Base-by-base conservation (phyloP, 805 yeast species). In the Tetrapisispora iriomotensis region DNA sequence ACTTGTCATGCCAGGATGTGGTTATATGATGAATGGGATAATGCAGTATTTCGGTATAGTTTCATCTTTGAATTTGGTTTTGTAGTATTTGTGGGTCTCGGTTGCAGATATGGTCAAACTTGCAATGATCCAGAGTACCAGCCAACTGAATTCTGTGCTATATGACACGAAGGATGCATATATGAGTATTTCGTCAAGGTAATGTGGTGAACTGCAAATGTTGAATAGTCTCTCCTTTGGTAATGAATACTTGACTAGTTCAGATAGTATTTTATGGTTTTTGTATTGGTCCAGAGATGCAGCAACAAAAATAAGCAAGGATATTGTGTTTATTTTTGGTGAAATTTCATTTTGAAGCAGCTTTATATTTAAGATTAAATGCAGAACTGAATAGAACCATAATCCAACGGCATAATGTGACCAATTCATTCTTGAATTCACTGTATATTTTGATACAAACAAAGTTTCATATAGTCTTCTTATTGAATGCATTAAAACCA, bases 361-460 rank as follows among this genome's bases (percentile, higher is more conserved):
- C 34, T 57, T 48, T 15, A 56, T 14, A 19, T 61, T 56, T 20
- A 64, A 46, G 18, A 67, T 68, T 8, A 68, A 21, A 39, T 74
- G 68, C 8, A 78, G 60, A 1, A 71, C 54, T 0, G 72, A 39
- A 46, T 82, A 82, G 50, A 75, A 81, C 48, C 67, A 64, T 4
- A 79, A 25, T 0, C 92, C 94, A 4, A 72, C 79, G 1, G 76
- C 36, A 49, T 81, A 82, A 58, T 82, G 92, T 1, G 75, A 64
- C 27, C 80, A 49, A 50, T 81, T 79, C 65, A 82, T 82, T 42
- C 67, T 67, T 2, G 86, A 67, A 1, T 51, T 50, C 2, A 54
- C 32, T 3, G 71, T 64, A 53, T 70, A 76, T 27, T 65, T 71
- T 28, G 72, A 65, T 17, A 82, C 65, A 37, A 48, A 63, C 2